Evolutionary conservation across 371 early-diverging fungal genomes (phyloP).

Genomic region (Apophysomyces elegans): DNA sequence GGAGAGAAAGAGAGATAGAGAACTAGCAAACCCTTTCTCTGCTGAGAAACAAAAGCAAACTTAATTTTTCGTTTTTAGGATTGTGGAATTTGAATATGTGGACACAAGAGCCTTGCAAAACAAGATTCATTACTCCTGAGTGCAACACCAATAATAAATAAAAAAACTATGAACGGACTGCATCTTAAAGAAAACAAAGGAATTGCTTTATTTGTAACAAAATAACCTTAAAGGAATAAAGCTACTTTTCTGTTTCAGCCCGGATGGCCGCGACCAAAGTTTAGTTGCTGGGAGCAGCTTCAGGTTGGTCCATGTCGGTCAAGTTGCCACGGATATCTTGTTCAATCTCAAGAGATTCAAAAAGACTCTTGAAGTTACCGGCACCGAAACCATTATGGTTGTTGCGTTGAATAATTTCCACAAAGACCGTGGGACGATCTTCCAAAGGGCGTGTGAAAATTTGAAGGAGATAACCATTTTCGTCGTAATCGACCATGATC

Average conservation of each 20-base stretch:
- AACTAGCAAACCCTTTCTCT: background rate
- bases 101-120: constrained; percentile 55
- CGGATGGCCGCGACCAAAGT: background rate
- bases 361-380: constrained; percentile 97
- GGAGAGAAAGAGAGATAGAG: too few species aligned
- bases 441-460: constrained; percentile 93
- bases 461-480: constrained; percentile 94
- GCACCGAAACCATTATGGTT: constrained; percentile 97
- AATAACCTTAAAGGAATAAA: constrained; percentile 6
- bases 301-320: constrained; percentile 47
- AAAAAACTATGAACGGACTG: too few species aligned
- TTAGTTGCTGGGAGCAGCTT: constrained; percentile 35
- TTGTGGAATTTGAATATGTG: constrained; percentile 52
- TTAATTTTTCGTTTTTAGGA: constrained; percentile 17
- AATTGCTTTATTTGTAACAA: constrained; percentile 8
- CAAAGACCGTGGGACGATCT: constrained; percentile 95
- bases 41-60: too few species aligned
- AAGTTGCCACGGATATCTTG: constrained; percentile 92
- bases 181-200: background rate
- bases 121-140: constrained; percentile 44
- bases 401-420: constrained; percentile 95
- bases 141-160: background rate
- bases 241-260: background rate
- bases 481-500: constrained; percentile 96
- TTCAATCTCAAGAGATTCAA: constrained; percentile 94